Conservation (phyloP, 1,284 basidiomycete species). For the Lentinula novae-zelandiae region DNA sequence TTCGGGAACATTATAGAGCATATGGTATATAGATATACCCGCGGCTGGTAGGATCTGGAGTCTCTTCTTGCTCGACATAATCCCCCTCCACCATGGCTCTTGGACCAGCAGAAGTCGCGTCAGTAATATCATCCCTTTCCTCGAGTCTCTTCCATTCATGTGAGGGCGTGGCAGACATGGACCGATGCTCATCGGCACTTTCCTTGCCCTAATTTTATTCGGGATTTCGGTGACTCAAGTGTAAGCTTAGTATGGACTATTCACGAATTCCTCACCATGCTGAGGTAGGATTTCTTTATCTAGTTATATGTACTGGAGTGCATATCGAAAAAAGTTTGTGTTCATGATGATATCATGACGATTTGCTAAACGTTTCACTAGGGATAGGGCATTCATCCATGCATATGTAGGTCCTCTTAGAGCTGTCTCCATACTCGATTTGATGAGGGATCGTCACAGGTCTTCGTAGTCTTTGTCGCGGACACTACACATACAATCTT, state of each 20-base stretch:
- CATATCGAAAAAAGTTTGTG: constrained; percentile 2
- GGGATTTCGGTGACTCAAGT: constrained; percentile 12
- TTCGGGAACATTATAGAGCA: neutral
- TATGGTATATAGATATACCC: neutral
- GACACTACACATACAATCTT: constrained; percentile 9
- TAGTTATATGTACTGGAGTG: constrained; percentile 8
- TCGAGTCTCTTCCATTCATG: neutral
- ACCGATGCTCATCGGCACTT: constrained; percentile 11
- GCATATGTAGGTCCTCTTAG: neutral
- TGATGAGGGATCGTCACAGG: neutral
- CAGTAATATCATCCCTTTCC: neutral
- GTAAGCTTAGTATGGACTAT: neutral
- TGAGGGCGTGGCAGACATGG: neutral
- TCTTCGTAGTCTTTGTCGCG: neutral
- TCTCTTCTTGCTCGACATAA: neutral
- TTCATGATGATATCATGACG: no score
- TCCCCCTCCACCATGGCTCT: neutral
- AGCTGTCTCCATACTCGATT: neutral
- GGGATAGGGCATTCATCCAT: neutral
- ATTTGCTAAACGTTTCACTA: neutral
- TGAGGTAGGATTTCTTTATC: neutral
- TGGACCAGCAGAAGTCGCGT: neutral
- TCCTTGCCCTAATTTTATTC: constrained; percentile 8
- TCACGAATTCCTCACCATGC: neutral
- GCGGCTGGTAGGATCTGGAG: neutral